Percentiles rank a stretch among this genome's conserved stretches.
These are phyloP conservation scores for Buddleja alternifolia DNA, from an alignment of 257 asterid species.

Conservation along the genomic window DNA sequence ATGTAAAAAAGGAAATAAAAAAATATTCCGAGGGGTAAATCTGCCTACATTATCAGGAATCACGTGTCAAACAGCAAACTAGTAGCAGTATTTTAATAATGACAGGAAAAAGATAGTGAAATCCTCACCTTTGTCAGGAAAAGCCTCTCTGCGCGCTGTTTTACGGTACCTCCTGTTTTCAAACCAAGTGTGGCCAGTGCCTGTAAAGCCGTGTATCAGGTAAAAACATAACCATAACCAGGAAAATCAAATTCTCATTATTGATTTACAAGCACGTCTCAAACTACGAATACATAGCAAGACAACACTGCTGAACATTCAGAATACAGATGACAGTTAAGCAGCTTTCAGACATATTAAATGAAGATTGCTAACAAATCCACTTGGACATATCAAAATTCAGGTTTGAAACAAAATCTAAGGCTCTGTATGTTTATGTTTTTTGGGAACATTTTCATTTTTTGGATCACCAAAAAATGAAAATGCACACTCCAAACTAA, in stretches of 20 bases:
- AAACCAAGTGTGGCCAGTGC: constrained; percentile 88
- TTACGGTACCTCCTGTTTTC: constrained; percentile 90
- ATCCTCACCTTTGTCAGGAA: constrained; percentile 80
- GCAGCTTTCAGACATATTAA: constrained; percentile 12
- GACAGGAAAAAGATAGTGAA: background rate
- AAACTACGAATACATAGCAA: constrained; percentile 19
- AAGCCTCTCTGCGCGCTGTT: constrained; percentile 96
- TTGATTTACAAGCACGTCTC: background rate
- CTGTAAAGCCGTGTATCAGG: constrained; percentile 39
- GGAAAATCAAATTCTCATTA: constrained; percentile 14
- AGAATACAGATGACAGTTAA: constrained; percentile 1
- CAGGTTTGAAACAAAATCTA: too few relatives aligned
- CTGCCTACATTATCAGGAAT: constrained; percentile 1
- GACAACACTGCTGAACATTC: background rate
- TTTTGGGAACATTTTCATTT: too few relatives aligned
- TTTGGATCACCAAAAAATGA: too few relatives aligned
- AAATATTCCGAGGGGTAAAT: background rate
- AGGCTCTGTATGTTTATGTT: too few relatives aligned
- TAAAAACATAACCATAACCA: constrained; percentile 23
- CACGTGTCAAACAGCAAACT: background rate
- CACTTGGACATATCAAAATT: too few relatives aligned
- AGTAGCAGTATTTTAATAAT: constrained; percentile 10
- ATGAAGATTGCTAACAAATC: background rate
- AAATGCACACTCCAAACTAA: too few relatives aligned
- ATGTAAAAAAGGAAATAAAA: background rate